A percentile compares a stretch with the other conserved stretches of the same genome.
These are phyloP conservation scores for Aspergillus amoenus DNA, from an alignment of 2,329 filamentous ascomycete genomes.

Conservation along the genomic window DNA sequence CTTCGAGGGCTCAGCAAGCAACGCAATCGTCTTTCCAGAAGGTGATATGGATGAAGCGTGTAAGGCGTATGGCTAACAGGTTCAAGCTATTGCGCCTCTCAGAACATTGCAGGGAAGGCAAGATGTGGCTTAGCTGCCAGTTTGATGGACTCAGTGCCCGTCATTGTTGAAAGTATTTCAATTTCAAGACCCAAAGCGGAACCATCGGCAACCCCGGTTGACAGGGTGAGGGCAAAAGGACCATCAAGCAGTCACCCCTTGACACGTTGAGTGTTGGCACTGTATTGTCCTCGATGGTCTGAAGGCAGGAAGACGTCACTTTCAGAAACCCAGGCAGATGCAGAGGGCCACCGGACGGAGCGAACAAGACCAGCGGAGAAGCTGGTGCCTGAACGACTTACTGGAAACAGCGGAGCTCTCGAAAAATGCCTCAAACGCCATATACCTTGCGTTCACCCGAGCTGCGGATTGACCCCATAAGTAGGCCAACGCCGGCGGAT, in stretches of 20 bases:
- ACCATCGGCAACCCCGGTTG: neutral
- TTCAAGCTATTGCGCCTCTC: neutral
- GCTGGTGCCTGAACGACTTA: neutral
- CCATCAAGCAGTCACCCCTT: neutral
- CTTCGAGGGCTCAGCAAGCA: neutral
- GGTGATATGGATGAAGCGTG: neutral
- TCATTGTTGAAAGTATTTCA: neutral
- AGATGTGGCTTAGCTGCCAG: neutral
- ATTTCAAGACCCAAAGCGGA: neutral
- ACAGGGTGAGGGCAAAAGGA: neutral
- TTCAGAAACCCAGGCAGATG: neutral
- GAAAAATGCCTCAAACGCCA: neutral
- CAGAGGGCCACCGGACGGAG: neutral
- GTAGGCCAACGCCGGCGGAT: neutral
- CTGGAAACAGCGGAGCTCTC: neutral
- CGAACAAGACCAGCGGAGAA: neutral
- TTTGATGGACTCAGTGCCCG: neutral
- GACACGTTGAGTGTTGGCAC: neutral
- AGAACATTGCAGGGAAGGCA: neutral
- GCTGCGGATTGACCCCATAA: neutral
- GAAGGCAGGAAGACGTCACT: neutral
- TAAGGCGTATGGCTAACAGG: neutral
- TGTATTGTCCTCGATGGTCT: neutral
- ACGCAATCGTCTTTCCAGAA: neutral
- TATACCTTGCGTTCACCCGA: neutral